Percentiles rank a stretch among this genome's conserved stretches.
Conservation (phyloP, 2,329 filamentous ascomycete species). For the Diaporthe helianthi region DNA sequence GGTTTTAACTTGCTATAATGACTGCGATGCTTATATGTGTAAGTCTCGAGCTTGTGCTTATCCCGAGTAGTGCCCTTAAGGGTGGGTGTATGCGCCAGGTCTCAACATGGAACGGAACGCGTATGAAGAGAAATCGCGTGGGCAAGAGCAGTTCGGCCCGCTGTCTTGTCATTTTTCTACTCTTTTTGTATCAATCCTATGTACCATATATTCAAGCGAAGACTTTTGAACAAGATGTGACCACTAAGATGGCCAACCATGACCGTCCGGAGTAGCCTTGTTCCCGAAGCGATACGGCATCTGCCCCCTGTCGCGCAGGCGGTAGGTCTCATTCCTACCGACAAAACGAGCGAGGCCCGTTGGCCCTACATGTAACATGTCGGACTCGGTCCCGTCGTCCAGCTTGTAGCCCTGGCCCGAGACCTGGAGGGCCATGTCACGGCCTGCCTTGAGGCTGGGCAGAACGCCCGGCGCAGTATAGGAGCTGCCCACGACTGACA, state of each 20-base stretch:
- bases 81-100: background rate
- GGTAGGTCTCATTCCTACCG: conserved; percentile 30
- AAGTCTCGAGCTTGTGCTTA: background rate
- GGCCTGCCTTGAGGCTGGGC: conserved; percentile 58
- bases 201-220: background rate
- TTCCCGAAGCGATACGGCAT: conserved; percentile 29
- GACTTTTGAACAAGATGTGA: background rate
- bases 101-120: background rate
- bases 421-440: conserved; percentile 51
- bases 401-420: conserved; percentile 37
- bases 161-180: background rate
- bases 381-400: conserved; percentile 6
- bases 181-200: background rate
- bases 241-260: background rate
- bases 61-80: no score
- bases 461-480: conserved; percentile 61
- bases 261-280: background rate
- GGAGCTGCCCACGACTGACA: conserved; percentile 69
- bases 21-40: no score
- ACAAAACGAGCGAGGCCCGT: conserved; percentile 45
- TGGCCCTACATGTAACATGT: conserved; percentile 39
- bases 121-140: background rate
- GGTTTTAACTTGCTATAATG: background rate
- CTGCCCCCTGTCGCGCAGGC: background rate
- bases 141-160: background rate